Base-by-base conservation (phyloP, 768 basidiomycete species). In the Hebeloma cylindrosporum region DNA sequence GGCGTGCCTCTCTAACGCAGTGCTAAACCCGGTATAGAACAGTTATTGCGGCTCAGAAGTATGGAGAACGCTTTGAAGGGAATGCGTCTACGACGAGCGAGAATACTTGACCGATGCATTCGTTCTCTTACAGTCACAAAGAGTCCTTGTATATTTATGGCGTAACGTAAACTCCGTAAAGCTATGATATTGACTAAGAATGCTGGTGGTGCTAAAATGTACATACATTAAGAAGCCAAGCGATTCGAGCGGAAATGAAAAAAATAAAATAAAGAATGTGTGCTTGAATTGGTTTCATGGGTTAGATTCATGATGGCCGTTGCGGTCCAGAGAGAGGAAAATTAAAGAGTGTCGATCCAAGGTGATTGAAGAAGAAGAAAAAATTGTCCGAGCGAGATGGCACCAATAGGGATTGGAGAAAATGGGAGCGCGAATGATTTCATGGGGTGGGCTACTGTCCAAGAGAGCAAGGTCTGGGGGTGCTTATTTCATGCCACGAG, bases 351-450 rank as follows among this genome's bases (percentile, higher is more conserved):
- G 38, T 31, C 14, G 20, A 31, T n/a, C 5, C 14, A 40, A 36
- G 7, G 31, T 35, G 32, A 29, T 23, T 25, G 18, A 17, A 32
- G 20, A 26, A 27, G 2, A 27, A 32, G 36, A 20, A 45, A 33
- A 5, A 39, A 45, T 29, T 22, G 52, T 45, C 40, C 17, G 37
- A 16, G 60, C 51, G 57, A 18, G 28, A 36, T 58, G 70, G 73
- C 85, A 83, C 83, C 85, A 14, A 71, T 68, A 1, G 82, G 69
- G 0, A 80, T 79, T 1, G 75, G 66, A 8, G 83, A 83, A 48
- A 78, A 75, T 0, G 83, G 80, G 32, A 82, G 85, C 73, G 82
- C 82, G 60, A 80, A 78, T 5, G 61, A 58, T 61, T 83, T 84
- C 33, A 78, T 65, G 1, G 75, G 74, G 42, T 78, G 64, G 62